Percentiles rank a stretch among this genome's conserved stretches.
Conservation (phyloP, 352 stramenopile genomes). For the Peronospora tabacina region DNA sequence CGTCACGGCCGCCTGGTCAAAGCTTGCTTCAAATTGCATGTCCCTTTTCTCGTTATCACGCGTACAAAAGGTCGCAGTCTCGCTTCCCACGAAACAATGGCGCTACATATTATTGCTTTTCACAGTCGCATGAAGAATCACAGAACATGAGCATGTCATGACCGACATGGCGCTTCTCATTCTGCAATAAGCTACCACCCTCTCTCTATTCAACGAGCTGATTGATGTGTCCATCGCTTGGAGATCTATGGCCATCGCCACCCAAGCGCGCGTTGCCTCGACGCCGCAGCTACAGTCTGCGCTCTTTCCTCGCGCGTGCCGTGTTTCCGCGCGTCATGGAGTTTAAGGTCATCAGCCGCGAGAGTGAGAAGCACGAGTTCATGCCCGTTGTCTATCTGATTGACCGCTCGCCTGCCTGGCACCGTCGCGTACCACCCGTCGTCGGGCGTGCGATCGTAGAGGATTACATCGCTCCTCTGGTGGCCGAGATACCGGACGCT, state of each 20-base stretch:
- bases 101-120: slow-evolving; percentile 1
- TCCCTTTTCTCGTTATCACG: slow-evolving; percentile 1
- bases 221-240: slow-evolving; percentile 22
- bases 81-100: neutral
- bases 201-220: neutral
- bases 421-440: slow-evolving; percentile 34
- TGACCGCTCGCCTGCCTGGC: slow-evolving; percentile 48
- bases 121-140: neutral
- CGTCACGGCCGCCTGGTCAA: slow-evolving; percentile 23
- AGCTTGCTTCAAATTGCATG: slow-evolving; percentile 1
- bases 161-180: neutral
- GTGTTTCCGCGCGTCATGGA: slow-evolving; percentile 62
- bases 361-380: slow-evolving; percentile 70
- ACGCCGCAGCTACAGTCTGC: slow-evolving; percentile 16
- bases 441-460: slow-evolving; percentile 50
- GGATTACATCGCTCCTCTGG: slow-evolving; percentile 52
- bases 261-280: slow-evolving; percentile 12
- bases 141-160: neutral
- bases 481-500: slow-evolving; percentile 18
- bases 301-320: slow-evolving; percentile 30
- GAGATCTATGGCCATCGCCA: slow-evolving; percentile 21
- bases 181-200: neutral
- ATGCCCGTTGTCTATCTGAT: slow-evolving; percentile 70
- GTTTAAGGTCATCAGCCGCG: slow-evolving; percentile 70
- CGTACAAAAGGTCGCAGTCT: neutral